Evolutionary conservation across 192 early-diverging fungal species (phyloP).

Genomic region (Kappamyces sp.): DNA sequence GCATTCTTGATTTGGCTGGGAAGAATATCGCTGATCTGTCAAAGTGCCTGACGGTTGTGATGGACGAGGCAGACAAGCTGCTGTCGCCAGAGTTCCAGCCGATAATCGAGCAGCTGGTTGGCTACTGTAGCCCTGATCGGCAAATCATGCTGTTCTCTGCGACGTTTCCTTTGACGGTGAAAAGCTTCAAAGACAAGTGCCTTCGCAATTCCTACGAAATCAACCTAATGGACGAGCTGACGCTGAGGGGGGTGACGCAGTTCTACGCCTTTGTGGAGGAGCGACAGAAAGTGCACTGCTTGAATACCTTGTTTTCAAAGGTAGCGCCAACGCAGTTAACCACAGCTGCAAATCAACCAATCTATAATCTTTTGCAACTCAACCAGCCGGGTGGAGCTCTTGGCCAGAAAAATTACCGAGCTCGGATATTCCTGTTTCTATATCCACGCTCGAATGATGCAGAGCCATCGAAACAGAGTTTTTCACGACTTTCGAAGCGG

Average conservation of each 20-base stretch:
- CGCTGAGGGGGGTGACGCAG: constrained; percentile 95
- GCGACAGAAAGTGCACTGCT: constrained; percentile 94
- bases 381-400: constrained; percentile 94
- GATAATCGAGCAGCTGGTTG: constrained; percentile 93
- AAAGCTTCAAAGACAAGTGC: constrained; percentile 95
- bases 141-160: constrained; percentile 97
- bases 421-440: constrained; percentile 99
- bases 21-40: constrained; percentile 90
- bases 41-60: constrained; percentile 85
- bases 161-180: constrained; percentile 97
- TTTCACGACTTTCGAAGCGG: constrained; percentile 99
- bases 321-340: constrained; percentile 31
- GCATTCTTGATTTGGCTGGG: constrained; percentile 92
- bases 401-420: constrained; percentile 99
- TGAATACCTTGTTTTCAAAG: constrained; percentile 87
- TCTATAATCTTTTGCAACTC: constrained; percentile 99
- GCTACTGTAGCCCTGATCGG: constrained; percentile 78
- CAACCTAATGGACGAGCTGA: constrained; percentile 99
- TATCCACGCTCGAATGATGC: constrained; percentile 97
- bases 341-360: constrained; percentile 98
- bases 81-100: constrained; percentile 98
- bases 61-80: constrained; percentile 99
- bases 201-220: constrained; percentile 96
- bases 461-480: constrained; percentile 96
- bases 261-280: constrained; percentile 99